These are phyloP conservation scores for Fraxinus albicans DNA, from an alignment of 305 asterid genomes.

Conservation along the genomic window DNA sequence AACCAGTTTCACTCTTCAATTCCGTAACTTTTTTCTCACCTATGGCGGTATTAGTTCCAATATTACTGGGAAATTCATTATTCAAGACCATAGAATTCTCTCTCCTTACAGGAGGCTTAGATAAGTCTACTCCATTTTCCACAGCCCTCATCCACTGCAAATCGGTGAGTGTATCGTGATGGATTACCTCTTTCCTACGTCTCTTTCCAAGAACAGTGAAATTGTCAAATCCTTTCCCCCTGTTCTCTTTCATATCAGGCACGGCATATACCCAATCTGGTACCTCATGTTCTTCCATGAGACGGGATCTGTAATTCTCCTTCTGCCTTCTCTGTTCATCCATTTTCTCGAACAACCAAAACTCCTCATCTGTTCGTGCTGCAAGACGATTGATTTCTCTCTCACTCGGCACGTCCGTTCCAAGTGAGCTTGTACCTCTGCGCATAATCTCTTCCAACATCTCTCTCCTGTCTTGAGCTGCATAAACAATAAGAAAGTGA, in stretches of 20 bases:
- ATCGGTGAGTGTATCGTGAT: slow-evolving; percentile 72
- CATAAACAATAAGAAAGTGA: slow-evolving; percentile 25
- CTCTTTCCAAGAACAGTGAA: slow-evolving; percentile 77
- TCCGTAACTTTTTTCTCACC: slow-evolving; percentile 40
- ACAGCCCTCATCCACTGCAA: slow-evolving; percentile 72
- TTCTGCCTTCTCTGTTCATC: slow-evolving; percentile 87
- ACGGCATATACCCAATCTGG: slow-evolving; percentile 87
- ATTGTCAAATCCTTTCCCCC: slow-evolving; percentile 58
- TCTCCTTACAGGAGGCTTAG: slow-evolving; percentile 40
- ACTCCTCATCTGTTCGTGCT: slow-evolving; percentile 93
- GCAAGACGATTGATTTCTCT: slow-evolving; percentile 96
- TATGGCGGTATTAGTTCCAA: slow-evolving; percentile 1
- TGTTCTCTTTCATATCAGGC: slow-evolving; percentile 52
- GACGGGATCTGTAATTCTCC: slow-evolving; percentile 86
- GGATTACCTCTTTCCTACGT: slow-evolving; percentile 78
- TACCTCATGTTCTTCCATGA: slow-evolving; percentile 96
- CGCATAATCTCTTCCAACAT: slow-evolving; percentile 97
- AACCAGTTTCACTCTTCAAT: slow-evolving; percentile 42
- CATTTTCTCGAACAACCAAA: slow-evolving; percentile 94
- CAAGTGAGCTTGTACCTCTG: slow-evolving; percentile 81
- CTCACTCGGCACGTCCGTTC: slow-evolving; percentile 95
- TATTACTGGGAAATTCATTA: slow-evolving; percentile 33
- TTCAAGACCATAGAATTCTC: slow-evolving; percentile 32
- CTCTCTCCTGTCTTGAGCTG: slow-evolving; percentile 97
- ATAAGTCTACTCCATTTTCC: slow-evolving; percentile 56